phyloP scores from a whole-genome alignment of 768 basidiomycete genomes.

The Crassisporium funariophilum region DNA sequence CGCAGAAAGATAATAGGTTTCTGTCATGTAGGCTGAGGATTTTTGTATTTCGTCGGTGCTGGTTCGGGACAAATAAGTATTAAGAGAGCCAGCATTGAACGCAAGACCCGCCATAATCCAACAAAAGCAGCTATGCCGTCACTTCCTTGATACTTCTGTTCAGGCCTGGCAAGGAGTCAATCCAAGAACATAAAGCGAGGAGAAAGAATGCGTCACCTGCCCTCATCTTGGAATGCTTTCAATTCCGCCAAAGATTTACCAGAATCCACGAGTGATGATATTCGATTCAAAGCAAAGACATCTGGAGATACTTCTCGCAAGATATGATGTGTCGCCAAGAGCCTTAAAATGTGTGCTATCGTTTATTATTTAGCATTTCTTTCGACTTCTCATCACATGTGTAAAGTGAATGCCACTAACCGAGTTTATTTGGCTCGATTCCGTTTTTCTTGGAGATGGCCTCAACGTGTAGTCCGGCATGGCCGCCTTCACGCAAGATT shows the following conservation, averaged over 20 bases:
- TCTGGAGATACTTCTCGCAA: slow-evolving; percentile 69
- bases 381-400: not conserved
- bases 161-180: slow-evolving; percentile 42
- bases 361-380: not conserved
- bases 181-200: not conserved
- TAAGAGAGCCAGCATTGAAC: not conserved
- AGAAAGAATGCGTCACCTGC: slow-evolving; percentile 38
- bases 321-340: slow-evolving; percentile 80
- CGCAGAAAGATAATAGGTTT: slow-evolving; percentile 52
- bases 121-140: slow-evolving; percentile 73
- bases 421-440: slow-evolving; percentile 52
- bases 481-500: slow-evolving; percentile 66
- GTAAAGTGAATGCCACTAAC: slow-evolving; percentile 29
- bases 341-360: slow-evolving; percentile 74
- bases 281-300: slow-evolving; percentile 71
- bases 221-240: slow-evolving; percentile 33
- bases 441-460: slow-evolving; percentile 46
- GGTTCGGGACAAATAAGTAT: not conserved
- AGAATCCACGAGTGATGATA: slow-evolving; percentile 69
- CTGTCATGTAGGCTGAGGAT: slow-evolving; percentile 73
- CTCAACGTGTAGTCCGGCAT: slow-evolving; percentile 50
- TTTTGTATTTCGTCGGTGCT: slow-evolving; percentile 82
- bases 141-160: slow-evolving; percentile 65
- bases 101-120: slow-evolving; percentile 57
- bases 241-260: slow-evolving; percentile 58